phyloP scores from a whole-genome alignment of 2,329 filamentous ascomycete species.

The Fusarium ambrosium region DNA sequence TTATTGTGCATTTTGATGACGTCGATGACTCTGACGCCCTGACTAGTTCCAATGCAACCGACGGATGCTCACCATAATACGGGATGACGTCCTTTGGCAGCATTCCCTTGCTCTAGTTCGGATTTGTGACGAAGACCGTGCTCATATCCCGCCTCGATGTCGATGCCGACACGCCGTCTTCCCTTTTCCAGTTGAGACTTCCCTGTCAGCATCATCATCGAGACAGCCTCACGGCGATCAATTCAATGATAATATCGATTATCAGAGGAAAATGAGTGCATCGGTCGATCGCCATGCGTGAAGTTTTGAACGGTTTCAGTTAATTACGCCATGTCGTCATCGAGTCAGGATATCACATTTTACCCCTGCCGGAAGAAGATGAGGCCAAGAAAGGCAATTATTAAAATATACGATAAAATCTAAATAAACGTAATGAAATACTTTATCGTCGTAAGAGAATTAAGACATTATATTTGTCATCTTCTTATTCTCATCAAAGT shows the following conservation, averaged over 20 bases:
- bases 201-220: background rate
- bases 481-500: too few species aligned
- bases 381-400: too few species aligned
- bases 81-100: slow-evolving; percentile 20
- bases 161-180: too few species aligned
- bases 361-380: slow-evolving; percentile 4
- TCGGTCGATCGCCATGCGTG: background rate
- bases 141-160: too few species aligned
- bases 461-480: too few species aligned
- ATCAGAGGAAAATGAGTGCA: background rate
- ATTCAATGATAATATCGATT: background rate
- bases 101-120: background rate
- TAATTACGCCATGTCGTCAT: slow-evolving; percentile 4
- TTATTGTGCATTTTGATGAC: slow-evolving; percentile 3
- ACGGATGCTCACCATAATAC: background rate
- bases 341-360: background rate
- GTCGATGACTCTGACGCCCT: slow-evolving; percentile 11
- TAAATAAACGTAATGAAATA: too few species aligned
- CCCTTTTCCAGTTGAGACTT: too few species aligned
- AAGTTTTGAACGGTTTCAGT: background rate
- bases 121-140: background rate
- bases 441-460: too few species aligned
- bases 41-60: background rate
- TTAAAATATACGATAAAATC: too few species aligned
- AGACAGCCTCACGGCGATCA: background rate